Evolutionary conservation across 768 basidiomycete species (phyloP).

Genomic region (Termitomyces sp.): DNA sequence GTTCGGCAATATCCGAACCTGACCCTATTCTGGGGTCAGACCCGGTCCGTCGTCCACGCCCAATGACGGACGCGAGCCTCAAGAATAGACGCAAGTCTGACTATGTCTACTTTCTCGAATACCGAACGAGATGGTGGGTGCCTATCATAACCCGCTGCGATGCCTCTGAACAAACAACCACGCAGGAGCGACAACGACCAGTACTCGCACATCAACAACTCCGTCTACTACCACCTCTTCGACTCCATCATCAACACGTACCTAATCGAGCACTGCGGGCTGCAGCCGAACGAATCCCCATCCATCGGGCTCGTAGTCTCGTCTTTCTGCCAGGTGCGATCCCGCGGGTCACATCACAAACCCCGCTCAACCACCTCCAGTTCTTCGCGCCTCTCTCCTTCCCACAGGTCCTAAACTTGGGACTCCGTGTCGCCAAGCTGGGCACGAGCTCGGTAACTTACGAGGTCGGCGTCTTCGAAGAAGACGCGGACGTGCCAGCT

Average conservation of each 20-base stretch:
- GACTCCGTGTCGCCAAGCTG: slow-evolving; percentile 59
- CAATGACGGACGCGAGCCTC: slow-evolving; percentile 14
- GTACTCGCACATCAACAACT: slow-evolving; percentile 78
- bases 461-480: slow-evolving; percentile 71
- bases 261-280: slow-evolving; percentile 58
- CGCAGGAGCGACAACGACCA: slow-evolving; percentile 84
- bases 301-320: slow-evolving; percentile 75
- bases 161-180: neutral
- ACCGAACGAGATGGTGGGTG: slow-evolving; percentile 66
- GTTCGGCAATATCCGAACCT: slow-evolving; percentile 15
- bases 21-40: slow-evolving; percentile 16
- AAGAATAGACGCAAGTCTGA: slow-evolving; percentile 41
- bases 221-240: slow-evolving; percentile 75
- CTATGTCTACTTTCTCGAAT: slow-evolving; percentile 54
- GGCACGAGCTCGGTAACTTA: slow-evolving; percentile 76
- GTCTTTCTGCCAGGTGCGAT: slow-evolving; percentile 59
- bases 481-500: slow-evolving; percentile 31
- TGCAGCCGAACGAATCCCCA: slow-evolving; percentile 42
- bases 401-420: slow-evolving; percentile 64
- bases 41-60: neutral
- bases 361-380: slow-evolving; percentile 19
- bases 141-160: neutral
- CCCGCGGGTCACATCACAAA: neutral
- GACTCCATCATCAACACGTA: slow-evolving; percentile 81
- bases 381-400: slow-evolving; percentile 73